phyloP scores from a whole-genome alignment of 352 stramenopile species.

The Pythium dissimile region DNA sequence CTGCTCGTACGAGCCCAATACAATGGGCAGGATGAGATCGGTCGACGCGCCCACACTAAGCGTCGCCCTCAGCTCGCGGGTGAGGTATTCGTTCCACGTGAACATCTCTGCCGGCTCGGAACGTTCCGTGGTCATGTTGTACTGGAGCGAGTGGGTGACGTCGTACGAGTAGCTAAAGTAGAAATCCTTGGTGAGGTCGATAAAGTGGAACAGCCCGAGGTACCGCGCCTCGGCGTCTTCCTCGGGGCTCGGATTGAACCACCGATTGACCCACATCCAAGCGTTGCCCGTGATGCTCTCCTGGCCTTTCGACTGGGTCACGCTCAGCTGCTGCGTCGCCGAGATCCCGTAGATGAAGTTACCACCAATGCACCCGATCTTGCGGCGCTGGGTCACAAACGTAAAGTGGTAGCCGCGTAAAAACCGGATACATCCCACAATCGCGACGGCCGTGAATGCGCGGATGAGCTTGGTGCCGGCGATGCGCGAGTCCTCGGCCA shows the following conservation, averaged over 20 bases:
- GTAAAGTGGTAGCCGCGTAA: constrained; percentile 98
- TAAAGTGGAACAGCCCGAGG: constrained; percentile 96
- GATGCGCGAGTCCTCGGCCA: constrained; percentile 46
- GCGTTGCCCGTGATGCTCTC: constrained; percentile 23
- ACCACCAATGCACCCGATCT: constrained; percentile 95
- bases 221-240: constrained; percentile 89
- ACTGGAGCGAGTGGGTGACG: constrained; percentile 95
- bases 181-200: constrained; percentile 99
- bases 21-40: constrained; percentile 87
- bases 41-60: constrained; percentile 82
- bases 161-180: constrained; percentile 99
- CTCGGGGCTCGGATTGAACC: constrained; percentile 79
- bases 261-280: constrained; percentile 75
- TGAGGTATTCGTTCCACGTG: constrained; percentile 97
- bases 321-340: constrained; percentile 88
- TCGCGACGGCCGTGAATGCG: constrained; percentile 91
- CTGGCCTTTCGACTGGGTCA: constrained; percentile 56
- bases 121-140: constrained; percentile 93
- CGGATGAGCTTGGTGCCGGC: constrained; percentile 46
- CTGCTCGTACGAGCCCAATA: constrained; percentile 96
- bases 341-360: constrained; percentile 98
- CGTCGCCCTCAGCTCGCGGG: constrained; percentile 86
- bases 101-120: constrained; percentile 92
- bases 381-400: constrained; percentile 95
- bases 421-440: constrained; percentile 98